phyloP scores from a whole-genome alignment of 352 stramenopile genomes.

The Peronospora farinosa region DNA sequence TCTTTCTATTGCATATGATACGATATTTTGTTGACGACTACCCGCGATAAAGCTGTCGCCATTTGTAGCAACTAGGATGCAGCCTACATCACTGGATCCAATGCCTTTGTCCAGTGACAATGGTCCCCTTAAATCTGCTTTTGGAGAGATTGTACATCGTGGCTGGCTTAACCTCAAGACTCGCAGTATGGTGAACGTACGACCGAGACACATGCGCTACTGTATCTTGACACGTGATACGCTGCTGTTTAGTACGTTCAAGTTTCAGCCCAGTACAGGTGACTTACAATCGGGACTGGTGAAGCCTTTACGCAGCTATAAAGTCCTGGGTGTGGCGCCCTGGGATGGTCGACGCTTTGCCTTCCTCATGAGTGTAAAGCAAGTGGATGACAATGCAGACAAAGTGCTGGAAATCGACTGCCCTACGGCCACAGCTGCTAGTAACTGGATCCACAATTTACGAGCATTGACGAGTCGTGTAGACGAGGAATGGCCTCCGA shows the following conservation, averaged over 20 bases:
- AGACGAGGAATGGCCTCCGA: conserved; percentile 31
- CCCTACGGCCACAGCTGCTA: conserved; percentile 45
- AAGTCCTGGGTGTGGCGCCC: conserved; percentile 59
- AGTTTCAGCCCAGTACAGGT: conserved; percentile 74
- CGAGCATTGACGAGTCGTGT: conserved; percentile 40
- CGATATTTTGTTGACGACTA: conserved; percentile 1
- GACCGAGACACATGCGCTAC: conserved; percentile 79
- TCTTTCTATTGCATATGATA: conserved; percentile 12
- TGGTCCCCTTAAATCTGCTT: conserved; percentile 43
- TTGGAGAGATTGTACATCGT: conserved; percentile 68
- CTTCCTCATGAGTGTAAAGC: conserved; percentile 69
- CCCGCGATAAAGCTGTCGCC: conserved; percentile 14
- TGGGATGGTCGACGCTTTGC: conserved; percentile 68
- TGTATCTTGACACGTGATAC: conserved; percentile 67
- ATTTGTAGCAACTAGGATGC: conserved; percentile 13
- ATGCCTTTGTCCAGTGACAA: conserved; percentile 50
- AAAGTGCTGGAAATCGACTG: conserved; percentile 76
- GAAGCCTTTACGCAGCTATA: conserved; percentile 61
- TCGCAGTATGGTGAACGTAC: conserved; percentile 80
- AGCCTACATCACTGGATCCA: conserved; percentile 41
- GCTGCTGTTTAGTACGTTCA: conserved; percentile 70
- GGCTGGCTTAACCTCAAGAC: conserved; percentile 86
- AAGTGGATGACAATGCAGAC: conserved; percentile 60
- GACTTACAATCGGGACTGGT: conserved; percentile 53
- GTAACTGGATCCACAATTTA: conserved; percentile 73